These are phyloP conservation scores for Fusarium nematophilum DNA, from an alignment of 2,329 filamentous ascomycete genomes.

Conservation along the genomic window DNA sequence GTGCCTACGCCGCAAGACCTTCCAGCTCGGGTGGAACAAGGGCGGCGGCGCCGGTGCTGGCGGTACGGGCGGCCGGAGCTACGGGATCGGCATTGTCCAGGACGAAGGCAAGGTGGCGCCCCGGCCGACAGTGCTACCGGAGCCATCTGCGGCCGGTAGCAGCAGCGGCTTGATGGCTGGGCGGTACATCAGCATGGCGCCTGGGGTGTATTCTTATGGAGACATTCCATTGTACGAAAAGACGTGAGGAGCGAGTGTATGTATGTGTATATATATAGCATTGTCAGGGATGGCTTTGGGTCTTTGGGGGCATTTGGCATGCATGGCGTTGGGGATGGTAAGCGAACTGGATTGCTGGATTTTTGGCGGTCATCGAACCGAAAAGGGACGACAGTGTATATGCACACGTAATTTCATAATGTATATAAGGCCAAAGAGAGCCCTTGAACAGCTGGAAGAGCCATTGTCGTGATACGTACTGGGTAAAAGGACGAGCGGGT, in stretches of 20 bases:
- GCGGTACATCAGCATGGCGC: slow-evolving; percentile 43
- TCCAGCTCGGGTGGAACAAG: slow-evolving; percentile 41
- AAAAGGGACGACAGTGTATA: neutral
- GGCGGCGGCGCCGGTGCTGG: too few species aligned
- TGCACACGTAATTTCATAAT: neutral
- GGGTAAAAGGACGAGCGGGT: neutral
- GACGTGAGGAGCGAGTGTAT: slow-evolving; percentile 2
- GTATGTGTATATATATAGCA: neutral
- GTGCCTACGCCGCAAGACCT: slow-evolving; percentile 43
- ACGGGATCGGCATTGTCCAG: slow-evolving; percentile 44
- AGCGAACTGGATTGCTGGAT: slow-evolving; percentile 15
- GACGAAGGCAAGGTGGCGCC: slow-evolving; percentile 39
- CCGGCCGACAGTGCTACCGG: slow-evolving; percentile 12
- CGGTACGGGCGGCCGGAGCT: slow-evolving; percentile 30
- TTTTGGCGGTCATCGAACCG: neutral
- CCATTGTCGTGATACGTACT: neutral
- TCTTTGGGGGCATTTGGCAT: slow-evolving; percentile 16
- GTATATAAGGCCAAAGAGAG: neutral
- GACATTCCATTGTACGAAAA: slow-evolving; percentile 38
- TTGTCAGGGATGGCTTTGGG: neutral
- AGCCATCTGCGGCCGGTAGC: slow-evolving; percentile 13
- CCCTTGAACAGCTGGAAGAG: neutral
- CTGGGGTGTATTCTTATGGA: slow-evolving; percentile 42
- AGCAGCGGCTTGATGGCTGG: slow-evolving; percentile 21
- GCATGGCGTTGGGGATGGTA: slow-evolving; percentile 27